phyloP scores from a whole-genome alignment of 1,284 basidiomycete genomes.

The Ustilago esculenta region DNA sequence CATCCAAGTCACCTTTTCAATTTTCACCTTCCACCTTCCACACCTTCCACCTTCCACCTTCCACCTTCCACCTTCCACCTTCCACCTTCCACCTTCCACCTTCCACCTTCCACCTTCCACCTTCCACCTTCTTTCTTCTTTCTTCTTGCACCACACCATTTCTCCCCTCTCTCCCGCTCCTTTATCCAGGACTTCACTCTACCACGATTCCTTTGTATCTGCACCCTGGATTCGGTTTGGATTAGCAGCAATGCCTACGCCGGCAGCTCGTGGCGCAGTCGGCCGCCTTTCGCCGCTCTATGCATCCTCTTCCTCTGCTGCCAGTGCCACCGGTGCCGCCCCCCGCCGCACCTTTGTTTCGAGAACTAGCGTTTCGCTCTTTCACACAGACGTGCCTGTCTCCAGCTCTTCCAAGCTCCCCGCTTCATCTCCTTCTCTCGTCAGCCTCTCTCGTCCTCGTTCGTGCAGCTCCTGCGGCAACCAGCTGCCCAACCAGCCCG shows the following conservation, averaged over 20 bases:
- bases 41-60: too few relatives aligned
- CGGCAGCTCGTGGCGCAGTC: constrained; percentile 29
- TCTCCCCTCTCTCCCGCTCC: neutral
- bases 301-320: constrained; percentile 20
- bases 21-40: too few relatives aligned
- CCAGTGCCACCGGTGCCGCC: constrained; percentile 1
- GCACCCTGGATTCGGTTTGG: too few relatives aligned
- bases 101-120: too few relatives aligned
- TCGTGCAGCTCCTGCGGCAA: constrained; percentile 29
- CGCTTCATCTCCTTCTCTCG: constrained; percentile 31
- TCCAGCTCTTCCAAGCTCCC: constrained; percentile 9
- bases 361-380: neutral
- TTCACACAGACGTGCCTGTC: neutral
- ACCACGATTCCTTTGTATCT: too few relatives aligned
- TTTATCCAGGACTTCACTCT: too few relatives aligned
- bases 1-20: neutral
- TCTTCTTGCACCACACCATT: neutral
- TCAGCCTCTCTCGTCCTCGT: constrained; percentile 22
- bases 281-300: constrained; percentile 23
- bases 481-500: neutral
- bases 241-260: constrained; percentile 17
- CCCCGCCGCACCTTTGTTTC: constrained; percentile 17
- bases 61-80: neutral
- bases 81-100: too few relatives aligned
- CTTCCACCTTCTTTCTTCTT: constrained; percentile 1